phyloP scores from a whole-genome alignment of 495 filamentous ascomycete genomes.

The Neurospora sp. region DNA sequence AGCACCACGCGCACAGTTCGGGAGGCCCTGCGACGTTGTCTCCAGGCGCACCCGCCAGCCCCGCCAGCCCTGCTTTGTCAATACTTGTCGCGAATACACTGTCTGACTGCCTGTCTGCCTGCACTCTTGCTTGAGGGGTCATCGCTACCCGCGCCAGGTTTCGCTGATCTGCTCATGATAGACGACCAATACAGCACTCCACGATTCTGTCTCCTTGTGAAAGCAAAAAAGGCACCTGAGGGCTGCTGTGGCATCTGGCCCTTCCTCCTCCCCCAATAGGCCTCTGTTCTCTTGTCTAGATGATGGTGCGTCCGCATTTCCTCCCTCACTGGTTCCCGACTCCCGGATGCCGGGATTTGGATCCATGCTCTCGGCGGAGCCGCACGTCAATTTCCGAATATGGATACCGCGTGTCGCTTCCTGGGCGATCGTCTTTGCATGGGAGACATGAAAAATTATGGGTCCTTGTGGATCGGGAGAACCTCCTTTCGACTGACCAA shows the following conservation, averaged over 20 bases:
- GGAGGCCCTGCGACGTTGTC: neutral
- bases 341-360: constrained; percentile 7
- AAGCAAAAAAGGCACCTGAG: constrained; percentile 16
- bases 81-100: neutral
- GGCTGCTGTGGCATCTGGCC: constrained; percentile 21
- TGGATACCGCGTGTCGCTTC: constrained; percentile 7
- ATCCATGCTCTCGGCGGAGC: constrained; percentile 7
- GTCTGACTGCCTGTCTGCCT: neutral
- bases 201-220: constrained; percentile 5
- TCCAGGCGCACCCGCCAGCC: neutral
- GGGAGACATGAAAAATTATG: constrained; percentile 14
- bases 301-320: constrained; percentile 26
- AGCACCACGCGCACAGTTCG: neutral
- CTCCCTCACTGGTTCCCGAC: neutral
- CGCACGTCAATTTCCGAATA: constrained; percentile 3
- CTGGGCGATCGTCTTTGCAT: constrained; percentile 3
- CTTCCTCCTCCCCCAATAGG: constrained; percentile 7
- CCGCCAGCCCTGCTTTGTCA: neutral
- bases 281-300: constrained; percentile 11
- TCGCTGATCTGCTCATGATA: constrained; percentile 27
- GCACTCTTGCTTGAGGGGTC: neutral
- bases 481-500: constrained; percentile 13
- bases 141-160: neutral
- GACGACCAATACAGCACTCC: constrained; percentile 13
- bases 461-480: constrained; percentile 21